Evolutionary conservation across 108 stramenopile species (phyloP).

Genomic region (Schizochytrium sp.): DNA sequence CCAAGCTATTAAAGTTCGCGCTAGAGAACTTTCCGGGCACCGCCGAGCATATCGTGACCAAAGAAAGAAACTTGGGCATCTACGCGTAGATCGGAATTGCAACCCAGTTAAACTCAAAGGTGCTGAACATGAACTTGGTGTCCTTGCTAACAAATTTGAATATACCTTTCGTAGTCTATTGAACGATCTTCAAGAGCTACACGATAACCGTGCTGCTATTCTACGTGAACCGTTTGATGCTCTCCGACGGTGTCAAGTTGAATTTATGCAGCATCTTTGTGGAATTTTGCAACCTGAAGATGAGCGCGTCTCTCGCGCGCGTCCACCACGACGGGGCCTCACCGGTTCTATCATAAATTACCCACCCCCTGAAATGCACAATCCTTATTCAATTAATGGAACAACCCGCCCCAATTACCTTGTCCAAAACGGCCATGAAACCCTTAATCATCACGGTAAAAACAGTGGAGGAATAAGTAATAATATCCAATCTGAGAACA

Average conservation of each 20-base stretch:
- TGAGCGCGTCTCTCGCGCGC: no score
- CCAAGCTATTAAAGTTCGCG: conserved; percentile 39
- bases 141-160: conserved; percentile 7
- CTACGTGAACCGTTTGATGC: conserved; percentile 20
- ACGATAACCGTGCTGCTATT: conserved; percentile 31
- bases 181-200: conserved; percentile 11
- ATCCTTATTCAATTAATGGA: no score
- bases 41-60: not conserved
- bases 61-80: not conserved
- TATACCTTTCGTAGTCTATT: not conserved
- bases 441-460: no score
- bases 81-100: conserved; percentile 24
- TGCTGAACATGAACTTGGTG: conserved; percentile 6
- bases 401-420: no score
- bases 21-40: not conserved
- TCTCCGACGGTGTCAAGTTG: not conserved
- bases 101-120: not conserved
- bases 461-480: no score
- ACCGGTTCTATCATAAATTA: no score
- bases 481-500: no score
- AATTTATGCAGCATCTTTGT: conserved; percentile 9
- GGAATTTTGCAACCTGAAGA: not conserved
- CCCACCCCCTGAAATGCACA: no score
- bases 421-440: no score
- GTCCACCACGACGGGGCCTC: no score